These are phyloP conservation scores for Lunasporangiospora selenospora DNA, from an alignment of 192 early-diverging fungal species.

Conservation along the genomic window DNA sequence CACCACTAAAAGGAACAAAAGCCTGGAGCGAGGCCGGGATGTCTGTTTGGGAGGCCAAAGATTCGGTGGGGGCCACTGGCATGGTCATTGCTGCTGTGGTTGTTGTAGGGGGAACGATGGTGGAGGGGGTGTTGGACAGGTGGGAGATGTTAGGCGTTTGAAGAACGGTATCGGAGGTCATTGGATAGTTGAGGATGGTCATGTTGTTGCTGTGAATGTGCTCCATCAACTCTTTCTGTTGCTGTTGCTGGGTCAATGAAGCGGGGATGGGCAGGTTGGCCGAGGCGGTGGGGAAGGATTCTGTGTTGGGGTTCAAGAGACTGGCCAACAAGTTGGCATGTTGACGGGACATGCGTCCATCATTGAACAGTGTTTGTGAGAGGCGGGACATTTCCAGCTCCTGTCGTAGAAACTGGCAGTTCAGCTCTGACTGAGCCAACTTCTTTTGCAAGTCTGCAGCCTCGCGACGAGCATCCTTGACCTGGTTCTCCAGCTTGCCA, in stretches of 20 bases:
- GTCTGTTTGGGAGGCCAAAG: constrained; percentile 4
- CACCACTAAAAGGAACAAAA: constrained; percentile 32
- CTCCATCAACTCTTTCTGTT: constrained; percentile 43
- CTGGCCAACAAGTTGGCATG: constrained; percentile 44
- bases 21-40: constrained; percentile 31
- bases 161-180: constrained; percentile 10
- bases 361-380: constrained; percentile 42
- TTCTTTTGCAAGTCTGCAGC: constrained; percentile 53
- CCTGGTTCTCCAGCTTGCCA: constrained; percentile 63
- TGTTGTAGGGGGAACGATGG: too few species aligned
- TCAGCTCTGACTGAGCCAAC: constrained; percentile 46
- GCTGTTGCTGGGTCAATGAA: constrained; percentile 18
- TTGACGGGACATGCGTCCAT: constrained; percentile 35
- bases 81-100: too few species aligned
- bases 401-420: constrained; percentile 37
- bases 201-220: constrained; percentile 42
- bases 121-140: not conserved
- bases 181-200: constrained; percentile 47
- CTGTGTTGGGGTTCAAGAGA: constrained; percentile 42
- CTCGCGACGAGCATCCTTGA: constrained; percentile 60
- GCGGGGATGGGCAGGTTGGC: not conserved
- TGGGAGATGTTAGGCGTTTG: constrained; percentile 5
- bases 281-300: constrained; percentile 33
- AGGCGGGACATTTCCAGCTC: constrained; percentile 34
- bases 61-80: too few species aligned